A percentile compares a stretch with the other conserved stretches of the same genome.
These are phyloP conservation scores for Setaria viridis DNA, from an alignment of 202 grass and related monocot species.

Conservation along the genomic window DNA sequence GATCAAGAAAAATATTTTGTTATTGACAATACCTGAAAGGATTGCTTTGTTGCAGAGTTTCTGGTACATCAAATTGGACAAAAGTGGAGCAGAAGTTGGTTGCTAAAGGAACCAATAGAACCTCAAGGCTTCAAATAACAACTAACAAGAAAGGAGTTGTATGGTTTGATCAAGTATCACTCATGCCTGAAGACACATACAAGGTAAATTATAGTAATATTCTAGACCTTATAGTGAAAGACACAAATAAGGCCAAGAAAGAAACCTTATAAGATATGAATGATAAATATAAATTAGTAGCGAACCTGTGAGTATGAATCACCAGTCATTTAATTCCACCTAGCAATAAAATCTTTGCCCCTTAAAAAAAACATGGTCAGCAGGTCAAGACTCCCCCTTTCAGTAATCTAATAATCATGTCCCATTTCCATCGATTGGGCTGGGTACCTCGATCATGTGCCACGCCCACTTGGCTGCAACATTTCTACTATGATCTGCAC, in stretches of 20 bases:
- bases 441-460: constrained; percentile 9
- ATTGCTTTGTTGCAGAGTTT: constrained; percentile 61
- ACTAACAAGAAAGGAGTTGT: constrained; percentile 79
- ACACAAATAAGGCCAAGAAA: not conserved
- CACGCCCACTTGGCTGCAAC: not conserved
- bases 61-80: constrained; percentile 78
- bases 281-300: not conserved
- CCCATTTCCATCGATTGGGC: not conserved
- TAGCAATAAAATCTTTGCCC: not conserved
- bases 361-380: not conserved
- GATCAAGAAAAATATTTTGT: not conserved
- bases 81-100: constrained; percentile 72
- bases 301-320: constrained; percentile 3
- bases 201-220: constrained; percentile 59
- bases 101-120: constrained; percentile 64
- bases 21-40: constrained; percentile 18
- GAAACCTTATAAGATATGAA: constrained; percentile 8
- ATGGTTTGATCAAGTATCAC: constrained; percentile 96
- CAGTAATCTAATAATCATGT: not conserved
- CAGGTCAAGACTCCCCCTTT: not conserved
- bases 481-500: not conserved
- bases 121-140: constrained; percentile 84
- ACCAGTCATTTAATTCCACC: not conserved
- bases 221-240: constrained; percentile 1
- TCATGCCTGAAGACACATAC: constrained; percentile 94